Evolutionary conservation across 2,329 filamentous ascomycete genomes (phyloP).

Genomic region (Cylindrodendrum hubeiense): DNA sequence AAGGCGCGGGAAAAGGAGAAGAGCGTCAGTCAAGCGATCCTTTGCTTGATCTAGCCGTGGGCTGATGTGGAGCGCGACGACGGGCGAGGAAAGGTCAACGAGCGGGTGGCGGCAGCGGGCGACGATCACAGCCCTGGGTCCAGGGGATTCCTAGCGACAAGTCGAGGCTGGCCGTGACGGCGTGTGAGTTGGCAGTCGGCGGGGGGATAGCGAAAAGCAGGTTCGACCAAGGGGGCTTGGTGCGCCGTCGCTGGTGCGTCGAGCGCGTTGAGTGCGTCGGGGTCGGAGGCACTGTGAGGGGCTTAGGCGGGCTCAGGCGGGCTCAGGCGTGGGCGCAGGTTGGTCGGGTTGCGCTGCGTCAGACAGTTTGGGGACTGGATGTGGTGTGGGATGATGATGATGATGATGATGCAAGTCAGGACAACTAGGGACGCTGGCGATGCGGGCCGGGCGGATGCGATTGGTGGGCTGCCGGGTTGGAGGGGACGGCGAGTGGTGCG

Average conservation of each 20-base stretch:
- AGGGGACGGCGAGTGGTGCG: slow-evolving; percentile 8
- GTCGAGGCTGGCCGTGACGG: slow-evolving; percentile 26
- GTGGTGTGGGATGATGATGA: slow-evolving; percentile 10
- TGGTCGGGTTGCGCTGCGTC: slow-evolving; percentile 28
- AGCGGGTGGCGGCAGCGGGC: slow-evolving; percentile 39
- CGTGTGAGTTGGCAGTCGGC: slow-evolving; percentile 32
- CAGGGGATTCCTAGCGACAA: slow-evolving; percentile 39
- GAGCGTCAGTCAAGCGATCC: slow-evolving; percentile 17
- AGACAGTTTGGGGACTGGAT: slow-evolving; percentile 2
- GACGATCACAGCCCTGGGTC: slow-evolving; percentile 41
- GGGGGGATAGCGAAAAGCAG: slow-evolving; percentile 20
- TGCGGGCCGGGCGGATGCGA: slow-evolving; percentile 19
- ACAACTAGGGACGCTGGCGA: slow-evolving; percentile 7
- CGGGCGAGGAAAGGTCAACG: slow-evolving; percentile 28
- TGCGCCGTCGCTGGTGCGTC: background rate
- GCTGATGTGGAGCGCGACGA: slow-evolving; percentile 46
- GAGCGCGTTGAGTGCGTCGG: slow-evolving; percentile 3
- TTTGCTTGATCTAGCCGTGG: slow-evolving; percentile 43
- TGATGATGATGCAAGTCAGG: slow-evolving; percentile 24
- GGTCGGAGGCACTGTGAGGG: slow-evolving; percentile 37
- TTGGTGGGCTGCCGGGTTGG: slow-evolving; percentile 18
- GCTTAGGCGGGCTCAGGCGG: slow-evolving; percentile 33
- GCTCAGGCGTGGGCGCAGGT: slow-evolving; percentile 37
- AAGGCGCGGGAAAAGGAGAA: slow-evolving; percentile 24
- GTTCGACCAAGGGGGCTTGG: slow-evolving; percentile 21